Evolutionary conservation across 2,329 filamentous ascomycete genomes (phyloP), one percentile per base, ranked within the genome.

Genomic region (Cladosporium cucumerinum): DNA sequence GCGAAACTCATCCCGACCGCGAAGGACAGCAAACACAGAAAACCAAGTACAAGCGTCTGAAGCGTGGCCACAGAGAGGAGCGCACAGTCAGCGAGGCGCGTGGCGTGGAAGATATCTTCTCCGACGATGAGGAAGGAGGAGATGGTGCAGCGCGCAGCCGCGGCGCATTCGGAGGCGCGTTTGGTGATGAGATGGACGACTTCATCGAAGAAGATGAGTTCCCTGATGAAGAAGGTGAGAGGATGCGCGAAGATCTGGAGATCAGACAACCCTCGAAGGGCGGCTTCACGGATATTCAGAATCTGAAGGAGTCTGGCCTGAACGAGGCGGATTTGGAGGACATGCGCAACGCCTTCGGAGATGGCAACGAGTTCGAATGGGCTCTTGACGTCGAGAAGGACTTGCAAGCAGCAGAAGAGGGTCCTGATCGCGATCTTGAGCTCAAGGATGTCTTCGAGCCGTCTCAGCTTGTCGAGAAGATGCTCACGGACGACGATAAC

Each of bases 391-490:
- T 94, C 73, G 93, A 98, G 77, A 91, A 95, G 54, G 89, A 93
- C 58, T 90, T 93, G 69, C 85, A 87, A 65, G 91, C 96, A 69
- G 88, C 91, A 57, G 87, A 90, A 65, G 84, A 90, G 69, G 86
- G 88, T 66, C 90, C 92, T 67, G 91, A 96, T 69, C 91, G 93
- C 72, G 89, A 89, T 52, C 87, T 98, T 49, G 92, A 97, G 78
- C 86, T 99, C 68, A 97, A 98, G 80, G 94, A 99, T 75, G 94
- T 99, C 59, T 99, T 99, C 73, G 95, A 99, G 78, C 95, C 95
- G 0, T 96, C 93, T 2, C 93, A 99, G 76, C 85, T 99, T 46
- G 89, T 90, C 64, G 95, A 99, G 79, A 94, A 92, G 79, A 90
- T 98, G 77, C 86, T 99, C 71, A 99, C 95, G 10, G 95, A 98